Evolutionary conservation across 2,329 filamentous ascomycete species (phyloP).

Genomic region (Teratosphaeriaceae sp.): DNA sequence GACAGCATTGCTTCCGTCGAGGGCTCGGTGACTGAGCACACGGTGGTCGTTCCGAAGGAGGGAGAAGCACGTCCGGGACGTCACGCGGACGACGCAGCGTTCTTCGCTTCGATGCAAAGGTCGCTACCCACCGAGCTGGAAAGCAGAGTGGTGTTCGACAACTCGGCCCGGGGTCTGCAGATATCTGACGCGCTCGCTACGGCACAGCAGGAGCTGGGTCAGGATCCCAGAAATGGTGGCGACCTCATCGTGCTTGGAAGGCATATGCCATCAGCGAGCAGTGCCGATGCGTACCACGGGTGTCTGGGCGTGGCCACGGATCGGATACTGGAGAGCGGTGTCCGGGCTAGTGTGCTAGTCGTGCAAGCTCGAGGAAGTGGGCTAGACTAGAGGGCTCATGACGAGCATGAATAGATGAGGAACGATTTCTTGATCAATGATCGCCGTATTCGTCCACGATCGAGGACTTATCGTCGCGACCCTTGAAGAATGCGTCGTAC

Average conservation of each 20-base stretch:
- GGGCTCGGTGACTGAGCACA: not conserved
- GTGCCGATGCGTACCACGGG: conserved; percentile 4
- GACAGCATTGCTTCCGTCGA: not conserved
- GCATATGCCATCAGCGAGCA: not conserved
- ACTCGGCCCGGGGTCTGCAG: conserved; percentile 34
- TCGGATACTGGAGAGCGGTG: conserved; percentile 50
- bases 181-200: conserved; percentile 44
- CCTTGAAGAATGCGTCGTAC: too few species aligned
- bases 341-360: conserved; percentile 63
- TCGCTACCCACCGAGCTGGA: conserved; percentile 48
- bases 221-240: conserved; percentile 58
- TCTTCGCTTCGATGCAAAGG: conserved; percentile 52
- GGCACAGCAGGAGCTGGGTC: conserved; percentile 55
- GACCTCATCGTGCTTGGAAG: conserved; percentile 65
- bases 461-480: too few species aligned
- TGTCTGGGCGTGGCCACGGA: conserved; percentile 57
- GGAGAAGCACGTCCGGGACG: not conserved
- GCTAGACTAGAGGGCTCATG: not conserved
- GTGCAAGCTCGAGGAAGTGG: conserved; percentile 56
- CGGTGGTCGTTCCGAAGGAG: not conserved
- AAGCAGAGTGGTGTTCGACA: conserved; percentile 53
- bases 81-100: conserved; percentile 42
- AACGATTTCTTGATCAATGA: not conserved
- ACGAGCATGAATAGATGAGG: not conserved
- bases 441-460: too few species aligned